Evolutionary conservation across 1,139 yeast species (phyloP).

Genomic region (Candida anutae): DNA sequence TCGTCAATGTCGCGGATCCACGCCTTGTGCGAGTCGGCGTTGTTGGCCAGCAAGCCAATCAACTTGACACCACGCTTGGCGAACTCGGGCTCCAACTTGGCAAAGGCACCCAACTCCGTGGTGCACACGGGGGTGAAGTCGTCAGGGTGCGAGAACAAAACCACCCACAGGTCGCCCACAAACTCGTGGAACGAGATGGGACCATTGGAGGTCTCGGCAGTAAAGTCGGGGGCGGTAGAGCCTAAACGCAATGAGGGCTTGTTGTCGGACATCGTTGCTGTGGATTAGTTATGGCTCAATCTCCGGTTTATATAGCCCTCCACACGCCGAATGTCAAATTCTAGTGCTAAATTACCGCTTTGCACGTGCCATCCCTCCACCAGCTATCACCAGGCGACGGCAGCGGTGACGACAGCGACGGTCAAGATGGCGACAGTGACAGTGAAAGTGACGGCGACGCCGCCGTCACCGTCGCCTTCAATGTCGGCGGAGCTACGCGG

Average conservation of each 20-base stretch:
- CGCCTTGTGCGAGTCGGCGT: slow-evolving; percentile 62
- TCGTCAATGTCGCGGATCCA: slow-evolving; percentile 91
- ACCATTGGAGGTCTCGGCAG: slow-evolving; percentile 72
- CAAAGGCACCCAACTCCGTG: slow-evolving; percentile 89
- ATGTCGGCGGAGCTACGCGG: no score
- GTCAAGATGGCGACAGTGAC: no score
- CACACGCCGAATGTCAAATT: no score
- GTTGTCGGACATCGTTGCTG: slow-evolving; percentile 2
- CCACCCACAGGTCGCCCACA: slow-evolving; percentile 76
- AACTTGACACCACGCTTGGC: slow-evolving; percentile 72
- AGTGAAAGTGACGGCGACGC: no score
- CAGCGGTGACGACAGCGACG: no score
- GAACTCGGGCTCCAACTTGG: slow-evolving; percentile 77
- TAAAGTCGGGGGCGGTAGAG: slow-evolving; percentile 76
- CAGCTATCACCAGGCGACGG: no score
- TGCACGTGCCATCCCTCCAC: slow-evolving; percentile 2
- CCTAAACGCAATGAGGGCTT: slow-evolving; percentile 23
- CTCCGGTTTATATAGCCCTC: no score
- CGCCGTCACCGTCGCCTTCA: no score
- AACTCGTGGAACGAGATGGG: slow-evolving; percentile 73
- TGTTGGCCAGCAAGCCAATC: slow-evolving; percentile 80
- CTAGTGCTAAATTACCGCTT: slow-evolving; percentile 1
- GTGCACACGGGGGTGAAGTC: slow-evolving; percentile 95
- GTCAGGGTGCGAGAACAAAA: slow-evolving; percentile 86
- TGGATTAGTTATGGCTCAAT: slow-evolving; percentile 1